Conservation (phyloP, 768 basidiomycete genomes). For the Mycena olivaceomarginata region DNA sequence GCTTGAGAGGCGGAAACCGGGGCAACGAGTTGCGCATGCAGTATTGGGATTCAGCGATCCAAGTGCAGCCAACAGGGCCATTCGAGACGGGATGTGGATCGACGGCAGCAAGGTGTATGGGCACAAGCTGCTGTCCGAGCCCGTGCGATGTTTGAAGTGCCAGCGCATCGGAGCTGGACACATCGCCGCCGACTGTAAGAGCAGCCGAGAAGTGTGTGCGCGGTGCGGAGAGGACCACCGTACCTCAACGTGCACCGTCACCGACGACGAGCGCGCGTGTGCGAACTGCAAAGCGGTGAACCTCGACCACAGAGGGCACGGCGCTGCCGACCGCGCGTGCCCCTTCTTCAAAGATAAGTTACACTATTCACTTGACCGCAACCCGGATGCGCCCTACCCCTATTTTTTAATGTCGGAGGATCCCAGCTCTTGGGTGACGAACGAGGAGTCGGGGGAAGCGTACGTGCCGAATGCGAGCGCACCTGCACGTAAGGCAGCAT, state of each 20-base stretch:
- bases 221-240: slow-evolving; percentile 45
- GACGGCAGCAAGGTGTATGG: slow-evolving; percentile 40
- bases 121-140: slow-evolving; percentile 33
- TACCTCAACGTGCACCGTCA: slow-evolving; percentile 41
- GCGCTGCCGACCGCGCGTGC: slow-evolving; percentile 50
- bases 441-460: too few species aligned
- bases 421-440: too few species aligned
- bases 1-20: slow-evolving; percentile 8
- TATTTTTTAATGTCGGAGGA: too few species aligned
- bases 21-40: slow-evolving; percentile 41
- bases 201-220: slow-evolving; percentile 34
- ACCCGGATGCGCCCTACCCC: too few species aligned
- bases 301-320: slow-evolving; percentile 45
- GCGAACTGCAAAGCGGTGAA: slow-evolving; percentile 46
- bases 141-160: slow-evolving; percentile 43
- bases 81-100: slow-evolving; percentile 31
- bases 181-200: slow-evolving; percentile 42
- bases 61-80: slow-evolving; percentile 37
- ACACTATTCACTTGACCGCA: not conserved
- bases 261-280: slow-evolving; percentile 40
- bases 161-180: slow-evolving; percentile 34
- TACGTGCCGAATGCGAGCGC: too few species aligned
- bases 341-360: slow-evolving; percentile 43
- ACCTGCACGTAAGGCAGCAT: too few species aligned
- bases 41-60: slow-evolving; percentile 35